Base-by-base conservation (phyloP, 2,329 filamentous ascomycete species). In the Beauveria varroae region DNA sequence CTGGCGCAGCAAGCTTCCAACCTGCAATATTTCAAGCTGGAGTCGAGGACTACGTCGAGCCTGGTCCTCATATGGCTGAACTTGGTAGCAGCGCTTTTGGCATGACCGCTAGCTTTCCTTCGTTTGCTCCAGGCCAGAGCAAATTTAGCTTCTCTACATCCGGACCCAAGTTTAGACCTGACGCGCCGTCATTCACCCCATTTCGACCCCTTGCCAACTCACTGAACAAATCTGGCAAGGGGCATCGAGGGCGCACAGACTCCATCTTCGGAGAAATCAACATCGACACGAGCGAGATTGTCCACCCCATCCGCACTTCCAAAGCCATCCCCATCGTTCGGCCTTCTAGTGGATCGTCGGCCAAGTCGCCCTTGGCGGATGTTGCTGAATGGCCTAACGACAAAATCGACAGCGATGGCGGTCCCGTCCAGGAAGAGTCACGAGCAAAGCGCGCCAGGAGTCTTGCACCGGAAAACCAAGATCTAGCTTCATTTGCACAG, bases 281-380 rank as follows among this genome's bases (percentile, higher is more conserved):
- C 64, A 75, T 89, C 37, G 83, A 79, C 60, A 73, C 80, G 37
- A 79, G 81, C 16, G 86, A 90, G 24, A 81, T 86, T 55, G 75
- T 84, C 30, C 89, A 89, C 68, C 82, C 87, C 7, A 72, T 76
- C 0, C 91, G 89, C 74, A 86, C 85, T 67, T 90, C 87, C 5
- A 97, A 95, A 75, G 91, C 91, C 10, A 83, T 96, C 60, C 89
- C 92, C 0, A 96, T 96, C 64, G 75, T 93, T 10, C 81, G 81
- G 44, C 89, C 90, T 1, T 79, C 85, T 62, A 86, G 79, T 67
- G 75, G 65, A 77, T 78, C 66, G 72, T 77, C 64, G 60, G 73
- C 72, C 2, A 70, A 73, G 18, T 70, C 72, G 1, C 61, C 65
- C 3, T 65, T 69, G 26, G n/a, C 53, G n/a, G 34, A 37, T 37